Conservation (phyloP, 306 rosid genomes). For the Corylus avellana region DNA sequence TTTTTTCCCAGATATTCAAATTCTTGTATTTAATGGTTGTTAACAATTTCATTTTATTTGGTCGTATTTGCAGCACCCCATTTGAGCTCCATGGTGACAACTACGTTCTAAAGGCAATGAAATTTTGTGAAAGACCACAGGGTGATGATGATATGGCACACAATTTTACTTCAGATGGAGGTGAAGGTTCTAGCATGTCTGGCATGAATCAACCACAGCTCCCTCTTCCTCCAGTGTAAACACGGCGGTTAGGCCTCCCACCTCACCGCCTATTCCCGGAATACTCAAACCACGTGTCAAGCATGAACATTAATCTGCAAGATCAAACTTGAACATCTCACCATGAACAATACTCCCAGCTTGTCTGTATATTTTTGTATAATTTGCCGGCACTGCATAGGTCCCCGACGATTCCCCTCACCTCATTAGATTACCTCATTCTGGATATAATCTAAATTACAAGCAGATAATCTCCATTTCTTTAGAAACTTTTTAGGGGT, state of each 20-base stretch:
- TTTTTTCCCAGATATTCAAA: too few species aligned
- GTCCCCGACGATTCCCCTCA: constrained; percentile 25
- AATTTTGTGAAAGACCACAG: constrained; percentile 65
- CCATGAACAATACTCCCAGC: constrained; percentile 33
- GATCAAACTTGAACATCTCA: constrained; percentile 19
- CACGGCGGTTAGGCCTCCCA: constrained; percentile 61
- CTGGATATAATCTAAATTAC: constrained; percentile 41
- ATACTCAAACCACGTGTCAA: constrained; percentile 89
- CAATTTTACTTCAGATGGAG: constrained; percentile 53
- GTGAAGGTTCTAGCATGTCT: constrained; percentile 75
- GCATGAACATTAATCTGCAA: constrained; percentile 65
- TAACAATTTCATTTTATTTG: neutral
- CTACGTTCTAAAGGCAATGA: constrained; percentile 88
- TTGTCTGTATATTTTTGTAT: constrained; percentile 62
- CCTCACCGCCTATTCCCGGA: constrained; percentile 91
- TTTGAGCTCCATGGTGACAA: constrained; percentile 97
- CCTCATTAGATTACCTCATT: constrained; percentile 32
- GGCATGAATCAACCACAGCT: constrained; percentile 60
- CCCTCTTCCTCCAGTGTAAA: constrained; percentile 45
- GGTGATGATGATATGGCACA: constrained; percentile 51
- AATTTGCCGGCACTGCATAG: constrained; percentile 33
- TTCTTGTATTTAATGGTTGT: neutral
- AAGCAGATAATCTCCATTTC: constrained; percentile 34
- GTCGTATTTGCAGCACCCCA: constrained; percentile 66
- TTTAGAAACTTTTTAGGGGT: constrained; percentile 28